Percentiles rank a stretch among this genome's conserved stretches.
These are phyloP conservation scores for Raffaelea arxii DNA, from an alignment of 2,329 filamentous ascomycete species.

Conservation along the genomic window DNA sequence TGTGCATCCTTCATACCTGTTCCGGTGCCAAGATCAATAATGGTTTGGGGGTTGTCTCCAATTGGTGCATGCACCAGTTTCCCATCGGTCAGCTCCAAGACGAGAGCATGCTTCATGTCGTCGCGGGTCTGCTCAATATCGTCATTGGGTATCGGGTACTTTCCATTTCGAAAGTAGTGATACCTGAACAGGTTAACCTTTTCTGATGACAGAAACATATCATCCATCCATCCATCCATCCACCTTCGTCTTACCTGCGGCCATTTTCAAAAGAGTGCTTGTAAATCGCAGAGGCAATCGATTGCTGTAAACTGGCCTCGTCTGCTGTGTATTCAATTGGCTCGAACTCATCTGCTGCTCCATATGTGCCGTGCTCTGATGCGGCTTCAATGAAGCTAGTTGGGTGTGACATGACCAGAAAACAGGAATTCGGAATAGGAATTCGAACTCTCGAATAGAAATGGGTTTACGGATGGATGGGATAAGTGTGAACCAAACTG, in stretches of 20 bases:
- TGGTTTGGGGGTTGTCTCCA: slow-evolving; percentile 16
- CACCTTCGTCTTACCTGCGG: slow-evolving; percentile 3
- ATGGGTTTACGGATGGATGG: too few species aligned
- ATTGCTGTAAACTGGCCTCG: slow-evolving; percentile 2
- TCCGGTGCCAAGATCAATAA: slow-evolving; percentile 33
- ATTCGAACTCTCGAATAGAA: too few species aligned
- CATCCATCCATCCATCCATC: too few species aligned
- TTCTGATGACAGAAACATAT: not conserved
- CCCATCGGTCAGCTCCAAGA: slow-evolving; percentile 19
- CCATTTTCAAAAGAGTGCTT: slow-evolving; percentile 9
- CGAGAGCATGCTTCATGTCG: slow-evolving; percentile 21
- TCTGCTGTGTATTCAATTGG: not conserved
- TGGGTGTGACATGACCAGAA: not conserved
- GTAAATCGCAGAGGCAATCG: slow-evolving; percentile 9
- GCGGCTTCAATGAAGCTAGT: slow-evolving; percentile 2
- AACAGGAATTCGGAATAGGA: not conserved
- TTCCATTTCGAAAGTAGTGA: slow-evolving; percentile 18
- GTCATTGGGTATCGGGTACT: slow-evolving; percentile 18
- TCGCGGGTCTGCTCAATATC: slow-evolving; percentile 21
- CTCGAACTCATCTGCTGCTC: slow-evolving; percentile 3
- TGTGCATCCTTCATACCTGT: slow-evolving; percentile 27
- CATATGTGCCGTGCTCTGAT: not conserved
- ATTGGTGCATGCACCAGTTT: slow-evolving; percentile 7
- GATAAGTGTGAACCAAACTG: not conserved
- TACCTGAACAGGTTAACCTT: slow-evolving; percentile 9